Evolutionary conservation across 2,329 filamentous ascomycete genomes (phyloP), one percentile per base, ranked within the genome.

Genomic region (Neopestalotiopsis rosae): DNA sequence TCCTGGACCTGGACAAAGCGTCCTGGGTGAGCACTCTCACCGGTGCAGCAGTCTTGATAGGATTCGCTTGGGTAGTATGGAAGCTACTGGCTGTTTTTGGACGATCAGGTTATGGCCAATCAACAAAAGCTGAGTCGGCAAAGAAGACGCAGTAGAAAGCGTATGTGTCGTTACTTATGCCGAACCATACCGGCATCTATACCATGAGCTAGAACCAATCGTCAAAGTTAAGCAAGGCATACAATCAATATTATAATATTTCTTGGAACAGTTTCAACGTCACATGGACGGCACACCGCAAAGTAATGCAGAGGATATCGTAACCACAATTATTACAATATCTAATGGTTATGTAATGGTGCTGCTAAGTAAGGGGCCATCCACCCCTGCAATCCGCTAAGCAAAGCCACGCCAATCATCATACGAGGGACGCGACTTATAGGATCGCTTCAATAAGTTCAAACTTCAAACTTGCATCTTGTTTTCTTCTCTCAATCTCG

Each of bases 31-130:
- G 83, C 40, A 73, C 78, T 28, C 88, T 89, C 3, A 94, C 92
- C 0, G 83, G 88, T 3, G 81, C 79, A 1, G 88, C 85, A 1
- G 87, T 94, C 13, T 70, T 85, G 2, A 73, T 91, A 52, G 92
- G 92, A 0, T 92, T 93, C 76, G 76, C 84, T n/a, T 94, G 91
- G 90, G 84, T 94, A 20, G 74, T 91, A 17, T 90, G 87, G 86
- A 90, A 87, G 76, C 78, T 93, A 57, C 76, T 79, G 17, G 75
- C 73, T 5, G 81, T 81, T 10, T 84, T 80, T 71, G 66, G 76
- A 14, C 74, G 69, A 69, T 76, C 78, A 28, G 80, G 80, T 4
- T 76, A 82, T 58, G 74, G 78, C 24, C 74, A 67, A 24, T 67
- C 71, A 66, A 61, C 71, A 20, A 59, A 67, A 66, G 68, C 34